Conservation (phyloP, 305 asterid species). For the Solanum aculeatissimum region DNA sequence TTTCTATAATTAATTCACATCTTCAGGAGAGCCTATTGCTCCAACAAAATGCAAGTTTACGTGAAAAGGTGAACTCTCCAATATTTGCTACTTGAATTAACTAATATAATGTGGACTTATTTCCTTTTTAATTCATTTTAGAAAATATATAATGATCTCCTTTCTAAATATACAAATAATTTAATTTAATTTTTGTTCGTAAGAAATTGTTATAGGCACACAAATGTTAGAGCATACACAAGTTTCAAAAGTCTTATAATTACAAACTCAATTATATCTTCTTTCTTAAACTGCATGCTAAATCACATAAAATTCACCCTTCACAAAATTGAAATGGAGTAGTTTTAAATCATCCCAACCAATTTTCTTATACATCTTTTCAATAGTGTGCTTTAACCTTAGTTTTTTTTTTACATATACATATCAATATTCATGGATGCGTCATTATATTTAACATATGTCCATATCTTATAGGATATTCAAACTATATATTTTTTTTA, state of each 20-base stretch:
- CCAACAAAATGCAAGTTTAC: conserved; percentile 37
- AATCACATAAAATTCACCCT: background rate
- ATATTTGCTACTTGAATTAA: background rate
- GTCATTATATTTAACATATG: background rate
- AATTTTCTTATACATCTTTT: background rate
- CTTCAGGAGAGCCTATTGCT: conserved; percentile 34
- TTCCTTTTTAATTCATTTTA: background rate
- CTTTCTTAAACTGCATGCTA: background rate
- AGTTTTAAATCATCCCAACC: background rate
- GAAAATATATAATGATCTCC: background rate
- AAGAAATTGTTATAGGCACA: background rate
- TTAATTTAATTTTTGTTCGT: too few relatives aligned
- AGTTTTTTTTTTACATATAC: background rate
- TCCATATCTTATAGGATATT: background rate
- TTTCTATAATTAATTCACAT: background rate
- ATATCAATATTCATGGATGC: background rate
- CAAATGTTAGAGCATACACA: too few relatives aligned
- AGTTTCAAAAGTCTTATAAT: background rate
- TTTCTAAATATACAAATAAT: background rate
- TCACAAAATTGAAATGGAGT: background rate
- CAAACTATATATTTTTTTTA: background rate
- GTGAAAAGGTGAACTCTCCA: conserved; percentile 25
- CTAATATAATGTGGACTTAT: background rate
- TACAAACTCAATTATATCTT: background rate
- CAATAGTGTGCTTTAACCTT: background rate